phyloP scores from a whole-genome alignment of 2,329 filamentous ascomycete genomes.

The Penicillium sp. region DNA sequence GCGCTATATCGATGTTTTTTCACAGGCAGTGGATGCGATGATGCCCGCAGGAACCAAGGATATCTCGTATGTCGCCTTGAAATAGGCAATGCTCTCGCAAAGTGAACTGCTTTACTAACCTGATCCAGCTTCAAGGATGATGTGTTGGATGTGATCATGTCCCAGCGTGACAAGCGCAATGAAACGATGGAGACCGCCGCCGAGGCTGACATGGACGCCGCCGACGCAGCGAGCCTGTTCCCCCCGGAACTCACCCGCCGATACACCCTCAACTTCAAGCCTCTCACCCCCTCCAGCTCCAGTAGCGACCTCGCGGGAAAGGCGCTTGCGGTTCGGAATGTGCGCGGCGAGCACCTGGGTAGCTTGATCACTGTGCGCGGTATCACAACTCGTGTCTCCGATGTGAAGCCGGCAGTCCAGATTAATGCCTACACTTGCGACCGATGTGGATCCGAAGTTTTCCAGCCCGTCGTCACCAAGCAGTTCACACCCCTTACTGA shows the following conservation, averaged over 20 bases:
- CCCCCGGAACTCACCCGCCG: slow-evolving; percentile 88
- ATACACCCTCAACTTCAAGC: slow-evolving; percentile 96
- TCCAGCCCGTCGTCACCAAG: slow-evolving; percentile 90
- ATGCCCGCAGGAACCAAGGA: slow-evolving; percentile 79
- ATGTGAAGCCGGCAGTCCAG: slow-evolving; percentile 96
- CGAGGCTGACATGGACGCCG: slow-evolving; percentile 65
- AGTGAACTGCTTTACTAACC: slow-evolving; percentile 17
- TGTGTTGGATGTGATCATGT: slow-evolving; percentile 94
- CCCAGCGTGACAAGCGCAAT: slow-evolving; percentile 83
- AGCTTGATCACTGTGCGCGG: slow-evolving; percentile 91
- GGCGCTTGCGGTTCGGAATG: slow-evolving; percentile 85
- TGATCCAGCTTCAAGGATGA: slow-evolving; percentile 83
- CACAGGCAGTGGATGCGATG: slow-evolving; percentile 80
- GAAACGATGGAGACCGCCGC: slow-evolving; percentile 69
- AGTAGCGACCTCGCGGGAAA: slow-evolving; percentile 61
- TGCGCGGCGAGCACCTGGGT: slow-evolving; percentile 89
- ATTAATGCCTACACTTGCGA: slow-evolving; percentile 99
- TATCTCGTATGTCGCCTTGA: slow-evolving; percentile 62
- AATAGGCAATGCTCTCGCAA: background rate
- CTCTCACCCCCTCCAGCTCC: slow-evolving; percentile 71
- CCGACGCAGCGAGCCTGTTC: slow-evolving; percentile 73
- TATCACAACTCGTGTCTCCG: slow-evolving; percentile 92
- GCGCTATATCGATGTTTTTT: slow-evolving; percentile 91
- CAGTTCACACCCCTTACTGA: slow-evolving; percentile 84
- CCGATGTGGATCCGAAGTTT: slow-evolving; percentile 93